These are phyloP conservation scores for Fraxinus americana DNA, from an alignment of 257 asterid species.

Conservation along the genomic window DNA sequence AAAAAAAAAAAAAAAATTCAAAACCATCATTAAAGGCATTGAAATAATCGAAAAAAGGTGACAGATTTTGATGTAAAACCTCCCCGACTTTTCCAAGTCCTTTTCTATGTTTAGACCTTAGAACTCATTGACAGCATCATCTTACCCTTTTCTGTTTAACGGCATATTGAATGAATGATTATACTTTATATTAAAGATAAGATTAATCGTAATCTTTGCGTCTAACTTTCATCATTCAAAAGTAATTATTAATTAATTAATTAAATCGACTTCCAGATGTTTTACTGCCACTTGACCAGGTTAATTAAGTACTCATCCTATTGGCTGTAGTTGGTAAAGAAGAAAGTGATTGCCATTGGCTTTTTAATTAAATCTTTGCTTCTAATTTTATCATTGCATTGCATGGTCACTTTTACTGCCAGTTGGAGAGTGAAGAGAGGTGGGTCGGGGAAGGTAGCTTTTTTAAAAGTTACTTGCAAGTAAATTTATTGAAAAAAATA, in stretches of 20 bases:
- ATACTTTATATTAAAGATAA: slow-evolving; percentile 25
- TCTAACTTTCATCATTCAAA: not conserved
- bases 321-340: not conserved
- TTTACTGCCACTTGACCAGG: not conserved
- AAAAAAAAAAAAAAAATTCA: no score
- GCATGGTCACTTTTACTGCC: not conserved
- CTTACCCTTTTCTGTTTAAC: slow-evolving; percentile 14
- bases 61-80: slow-evolving; percentile 39
- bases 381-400: not conserved
- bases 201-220: slow-evolving; percentile 6
- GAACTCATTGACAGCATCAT: slow-evolving; percentile 24
- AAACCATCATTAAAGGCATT: not conserved
- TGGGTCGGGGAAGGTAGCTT: no score
- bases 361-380: not conserved
- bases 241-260: not conserved
- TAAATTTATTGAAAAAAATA: no score
- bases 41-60: not conserved
- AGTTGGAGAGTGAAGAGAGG: no score
- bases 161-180: not conserved
- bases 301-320: not conserved
- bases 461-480: no score
- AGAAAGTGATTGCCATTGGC: not conserved
- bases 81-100: slow-evolving; percentile 15
- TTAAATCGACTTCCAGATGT: not conserved
- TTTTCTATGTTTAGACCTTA: slow-evolving; percentile 38